Conservation (phyloP, 179 eudicot genomes). For the Amaranthus tricolor region DNA sequence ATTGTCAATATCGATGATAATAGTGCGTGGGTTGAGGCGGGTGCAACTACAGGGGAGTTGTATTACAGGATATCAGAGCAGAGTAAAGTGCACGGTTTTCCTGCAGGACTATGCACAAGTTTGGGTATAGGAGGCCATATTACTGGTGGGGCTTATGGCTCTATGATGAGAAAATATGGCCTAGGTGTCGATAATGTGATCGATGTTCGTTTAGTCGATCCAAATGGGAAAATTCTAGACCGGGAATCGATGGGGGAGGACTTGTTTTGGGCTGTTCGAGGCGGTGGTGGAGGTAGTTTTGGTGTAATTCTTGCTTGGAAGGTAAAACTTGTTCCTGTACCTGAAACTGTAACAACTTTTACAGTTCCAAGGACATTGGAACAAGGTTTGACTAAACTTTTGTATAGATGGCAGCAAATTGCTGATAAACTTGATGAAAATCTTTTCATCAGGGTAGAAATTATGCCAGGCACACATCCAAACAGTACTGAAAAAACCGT, state of each 20-base stretch:
- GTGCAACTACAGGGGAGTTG: conserved; percentile 44
- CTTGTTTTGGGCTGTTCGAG: conserved; percentile 44
- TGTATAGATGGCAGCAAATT: conserved; percentile 55
- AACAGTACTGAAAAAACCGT: conserved; percentile 21
- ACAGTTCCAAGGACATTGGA: conserved; percentile 42
- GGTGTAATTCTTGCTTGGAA: conserved; percentile 58
- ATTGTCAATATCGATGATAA: conserved; percentile 28
- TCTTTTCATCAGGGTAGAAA: conserved; percentile 49
- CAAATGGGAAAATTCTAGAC: conserved; percentile 33
- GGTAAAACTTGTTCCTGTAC: conserved; percentile 44
- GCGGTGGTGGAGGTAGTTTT: conserved; percentile 53
- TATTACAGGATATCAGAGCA: conserved; percentile 36
- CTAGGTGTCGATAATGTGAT: conserved; percentile 54
- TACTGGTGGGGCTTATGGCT: conserved; percentile 46
- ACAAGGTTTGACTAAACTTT: conserved; percentile 42
- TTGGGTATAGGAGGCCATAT: conserved; percentile 54
- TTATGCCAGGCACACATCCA: conserved; percentile 23
- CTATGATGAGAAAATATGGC: conserved; percentile 58
- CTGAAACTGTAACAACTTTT: conserved; percentile 43
- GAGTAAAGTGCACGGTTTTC: conserved; percentile 40
- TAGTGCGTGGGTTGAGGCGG: conserved; percentile 47
- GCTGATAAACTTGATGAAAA: conserved; percentile 52
- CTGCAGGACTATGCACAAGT: conserved; percentile 49
- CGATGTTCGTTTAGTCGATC: conserved; percentile 46
- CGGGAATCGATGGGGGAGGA: conserved; percentile 53